Conservation (phyloP, 768 basidiomycete genomes). For the Pleurotus salmoneostramineus region DNA sequence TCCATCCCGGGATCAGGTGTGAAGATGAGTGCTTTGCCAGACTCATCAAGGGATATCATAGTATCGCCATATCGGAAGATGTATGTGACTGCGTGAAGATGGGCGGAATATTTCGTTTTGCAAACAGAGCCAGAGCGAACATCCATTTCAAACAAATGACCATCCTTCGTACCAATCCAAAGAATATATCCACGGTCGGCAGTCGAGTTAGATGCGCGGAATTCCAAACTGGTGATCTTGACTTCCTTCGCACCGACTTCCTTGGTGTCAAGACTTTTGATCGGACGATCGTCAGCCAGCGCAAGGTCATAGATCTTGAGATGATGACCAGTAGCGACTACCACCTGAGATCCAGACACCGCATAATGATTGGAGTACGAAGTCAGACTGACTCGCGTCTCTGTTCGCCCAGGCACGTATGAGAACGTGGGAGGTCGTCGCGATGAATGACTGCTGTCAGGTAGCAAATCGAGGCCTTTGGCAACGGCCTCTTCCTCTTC, state of each 20-base stretch:
- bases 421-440: constrained; percentile 43
- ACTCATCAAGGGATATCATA: constrained; percentile 84
- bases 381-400: constrained; percentile 54
- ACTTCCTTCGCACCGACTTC: constrained; percentile 62
- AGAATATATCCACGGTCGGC: constrained; percentile 56
- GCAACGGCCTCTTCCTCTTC: constrained; percentile 56
- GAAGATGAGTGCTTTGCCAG: constrained; percentile 80
- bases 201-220: constrained; percentile 47
- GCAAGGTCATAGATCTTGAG: constrained; percentile 63
- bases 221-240: constrained; percentile 75
- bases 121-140: constrained; percentile 53
- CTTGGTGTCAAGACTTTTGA: constrained; percentile 55
- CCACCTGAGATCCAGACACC: constrained; percentile 53
- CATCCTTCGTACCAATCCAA: constrained; percentile 92
- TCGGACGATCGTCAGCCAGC: constrained; percentile 34
- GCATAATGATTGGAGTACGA: constrained; percentile 53
- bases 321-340: constrained; percentile 55
- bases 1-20: constrained; percentile 41
- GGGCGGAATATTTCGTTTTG: constrained; percentile 56
- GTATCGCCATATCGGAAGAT: constrained; percentile 68
- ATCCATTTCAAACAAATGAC: constrained; percentile 82
- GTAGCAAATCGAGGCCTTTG: constrained; percentile 47
- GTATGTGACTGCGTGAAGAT: constrained; percentile 61
- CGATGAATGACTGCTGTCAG: constrained; percentile 67
- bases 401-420: constrained; percentile 34